These are phyloP conservation scores for Penicillium coffeae DNA, from an alignment of 495 filamentous ascomycete species.

Conservation along the genomic window DNA sequence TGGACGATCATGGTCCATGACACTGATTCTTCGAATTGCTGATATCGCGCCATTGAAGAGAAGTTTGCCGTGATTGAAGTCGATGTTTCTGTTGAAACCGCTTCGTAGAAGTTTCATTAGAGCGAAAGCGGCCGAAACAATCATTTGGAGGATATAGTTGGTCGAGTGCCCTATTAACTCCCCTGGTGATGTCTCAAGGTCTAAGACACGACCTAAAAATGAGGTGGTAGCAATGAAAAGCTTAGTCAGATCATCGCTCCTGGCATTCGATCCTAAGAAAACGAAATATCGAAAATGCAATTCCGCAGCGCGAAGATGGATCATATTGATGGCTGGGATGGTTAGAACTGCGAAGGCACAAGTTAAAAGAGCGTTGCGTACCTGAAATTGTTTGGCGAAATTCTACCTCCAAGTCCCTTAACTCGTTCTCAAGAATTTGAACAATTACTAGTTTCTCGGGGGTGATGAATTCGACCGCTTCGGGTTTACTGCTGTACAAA, in stretches of 20 bases:
- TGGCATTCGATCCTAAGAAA: conserved; percentile 52
- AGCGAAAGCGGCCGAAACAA: conserved; percentile 80
- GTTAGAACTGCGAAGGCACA: conserved; percentile 59
- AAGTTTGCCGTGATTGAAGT: conserved; percentile 69
- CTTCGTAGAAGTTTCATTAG: conserved; percentile 83
- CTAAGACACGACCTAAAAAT: conserved; percentile 44
- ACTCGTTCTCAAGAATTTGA: conserved; percentile 49
- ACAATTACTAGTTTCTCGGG: conserved; percentile 67
- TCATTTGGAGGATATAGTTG: conserved; percentile 91
- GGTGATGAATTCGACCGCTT: conserved; percentile 69
- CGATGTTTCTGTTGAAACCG: conserved; percentile 62
- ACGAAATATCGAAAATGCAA: conserved; percentile 46
- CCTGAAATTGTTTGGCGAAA: conserved; percentile 45
- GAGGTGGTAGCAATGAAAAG: conserved; percentile 58
- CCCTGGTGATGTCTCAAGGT: conserved; percentile 44
- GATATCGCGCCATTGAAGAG: conserved; percentile 76
- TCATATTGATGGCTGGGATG: conserved; percentile 58
- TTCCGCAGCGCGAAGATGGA: conserved; percentile 45
- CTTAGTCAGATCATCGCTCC: conserved; percentile 67
- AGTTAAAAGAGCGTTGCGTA: conserved; percentile 58
- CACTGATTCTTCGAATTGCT: conserved; percentile 73
- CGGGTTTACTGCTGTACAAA: conserved; percentile 77
- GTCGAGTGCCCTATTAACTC: conserved; percentile 67
- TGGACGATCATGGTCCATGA: conserved; percentile 79
- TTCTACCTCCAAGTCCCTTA: conserved; percentile 51